These are phyloP conservation scores for baker's yeast (Saccharomyces cerevisiae) DNA, from an alignment of 805 yeast genomes.

Conservation along the genomic window DNA sequence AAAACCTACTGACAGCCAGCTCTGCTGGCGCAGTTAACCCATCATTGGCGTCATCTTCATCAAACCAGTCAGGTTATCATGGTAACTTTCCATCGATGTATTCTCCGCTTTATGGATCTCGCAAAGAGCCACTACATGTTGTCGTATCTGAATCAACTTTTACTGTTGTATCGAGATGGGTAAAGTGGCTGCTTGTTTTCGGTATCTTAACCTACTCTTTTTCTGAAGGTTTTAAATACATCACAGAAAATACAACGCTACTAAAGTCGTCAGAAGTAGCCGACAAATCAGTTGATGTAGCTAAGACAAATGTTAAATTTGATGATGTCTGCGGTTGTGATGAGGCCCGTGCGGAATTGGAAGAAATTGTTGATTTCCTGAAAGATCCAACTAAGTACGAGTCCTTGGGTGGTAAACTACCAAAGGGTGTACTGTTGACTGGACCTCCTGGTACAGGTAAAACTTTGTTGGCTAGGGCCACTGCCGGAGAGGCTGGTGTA, in stretches of 20 bases:
- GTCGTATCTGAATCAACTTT: conserved; percentile 78
- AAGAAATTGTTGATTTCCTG: conserved; percentile 94
- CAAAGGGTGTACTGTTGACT: conserved; percentile 91
- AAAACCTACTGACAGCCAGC: conserved; percentile 35
- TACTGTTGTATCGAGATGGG: conserved; percentile 74
- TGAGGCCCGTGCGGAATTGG: conserved; percentile 94
- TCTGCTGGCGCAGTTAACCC: conserved; percentile 30
- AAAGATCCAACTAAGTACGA: conserved; percentile 95
- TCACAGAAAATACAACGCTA: conserved; percentile 64
- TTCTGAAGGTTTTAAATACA: conserved; percentile 66
- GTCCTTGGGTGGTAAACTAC: conserved; percentile 92
- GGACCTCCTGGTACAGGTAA: conserved; percentile 99
- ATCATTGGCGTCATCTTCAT: conserved; percentile 22
- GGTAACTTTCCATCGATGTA: conserved; percentile 26
- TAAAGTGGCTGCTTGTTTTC: conserved; percentile 78
- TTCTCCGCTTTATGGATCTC: conserved; percentile 44
- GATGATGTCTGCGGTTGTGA: conserved; percentile 95
- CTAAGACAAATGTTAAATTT: conserved; percentile 78
- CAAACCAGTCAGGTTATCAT: conserved; percentile 17
- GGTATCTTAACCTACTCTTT: conserved; percentile 75
- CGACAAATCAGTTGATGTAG: conserved; percentile 75
- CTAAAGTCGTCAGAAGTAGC: conserved; percentile 64
- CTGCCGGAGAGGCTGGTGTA: conserved; percentile 98
- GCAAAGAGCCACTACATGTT: conserved; percentile 87
- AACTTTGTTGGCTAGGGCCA: conserved; percentile 91